Base-by-base conservation (phyloP, 1,284 basidiomycete genomes). In the Papiliotrema fonsecae region DNA sequence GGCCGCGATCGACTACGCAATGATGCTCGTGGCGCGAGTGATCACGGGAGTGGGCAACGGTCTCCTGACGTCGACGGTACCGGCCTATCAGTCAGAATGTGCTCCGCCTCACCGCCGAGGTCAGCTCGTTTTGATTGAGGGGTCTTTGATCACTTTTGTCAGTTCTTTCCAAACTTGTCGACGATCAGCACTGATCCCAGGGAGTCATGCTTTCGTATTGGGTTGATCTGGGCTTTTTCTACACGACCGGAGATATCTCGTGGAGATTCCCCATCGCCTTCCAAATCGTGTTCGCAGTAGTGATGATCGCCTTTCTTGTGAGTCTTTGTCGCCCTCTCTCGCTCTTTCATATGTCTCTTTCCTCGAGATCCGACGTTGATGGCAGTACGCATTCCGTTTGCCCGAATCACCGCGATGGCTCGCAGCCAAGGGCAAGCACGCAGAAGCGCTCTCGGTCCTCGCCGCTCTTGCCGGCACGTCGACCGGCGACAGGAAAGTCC, bases 401-500 rank as follows among this genome's bases (percentile, higher is more conserved):
- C 77, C 77, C 39, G 77, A 79, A 57, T 78, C 77, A 19, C 78
- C 78, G 6, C 74, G 78, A 45, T 78, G 74, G 71, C 69, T 78
- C 18, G 65, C 77, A 45, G 70, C 74, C 38, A 74, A 74, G 43
- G 77, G 77, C n/a, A 69, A 70, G 42, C 56, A 70, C 50, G 74
- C 70, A 7, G 67, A 74, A 47, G 74, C 76, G 16, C 64, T 72
- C 44, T 65, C 72, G 28, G 71, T 76, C 51, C 62, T 77, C 45
- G 69, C 69, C 25, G 70, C 72, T 1, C 60, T 75, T 0, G 63
- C 57, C 19, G 52, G 47, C 27, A 57, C 47, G 10, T 37, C 57
- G 2, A 61, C 66, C 34, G 55, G 61, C 42, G 61, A 67, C 49
- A 52, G 49, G 6, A 37, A 49, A 16, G 56, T 65, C 36, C 52